A percentile compares a stretch with the other conserved stretches of the same genome.
phyloP scores from a whole-genome alignment of 2,329 filamentous ascomycete species.

The Clarireedia hainanense region DNA sequence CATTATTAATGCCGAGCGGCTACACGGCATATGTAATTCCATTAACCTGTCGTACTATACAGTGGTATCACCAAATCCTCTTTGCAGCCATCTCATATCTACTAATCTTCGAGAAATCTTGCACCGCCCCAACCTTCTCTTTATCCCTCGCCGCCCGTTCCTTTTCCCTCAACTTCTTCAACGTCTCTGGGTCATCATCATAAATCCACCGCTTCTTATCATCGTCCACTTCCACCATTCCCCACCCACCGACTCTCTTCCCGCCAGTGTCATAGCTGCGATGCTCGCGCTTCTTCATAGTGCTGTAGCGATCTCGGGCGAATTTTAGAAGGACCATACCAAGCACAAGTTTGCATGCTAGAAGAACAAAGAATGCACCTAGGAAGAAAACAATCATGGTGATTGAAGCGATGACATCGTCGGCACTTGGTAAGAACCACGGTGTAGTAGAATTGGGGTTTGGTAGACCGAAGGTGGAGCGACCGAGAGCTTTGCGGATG shows the following conservation, averaged over 20 bases:
- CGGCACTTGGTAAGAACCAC: constrained; percentile 37
- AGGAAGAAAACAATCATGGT: constrained; percentile 88
- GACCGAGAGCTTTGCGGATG: constrained; percentile 68
- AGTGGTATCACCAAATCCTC: constrained; percentile 69
- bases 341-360: constrained; percentile 77
- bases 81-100: constrained; percentile 96
- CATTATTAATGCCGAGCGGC: not conserved
- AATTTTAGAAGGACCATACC: constrained; percentile 83
- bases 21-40: not conserved
- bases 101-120: constrained; percentile 58
- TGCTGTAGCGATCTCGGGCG: constrained; percentile 67
- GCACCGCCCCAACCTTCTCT: constrained; percentile 37
- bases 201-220: constrained; percentile 83
- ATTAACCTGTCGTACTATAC: not conserved
- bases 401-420: constrained; percentile 64
- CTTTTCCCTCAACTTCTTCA: constrained; percentile 53
- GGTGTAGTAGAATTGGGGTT: constrained; percentile 26
- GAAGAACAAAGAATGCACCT: constrained; percentile 72
- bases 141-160: constrained; percentile 54
- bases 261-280: constrained; percentile 61
- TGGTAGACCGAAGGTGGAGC: constrained; percentile 55
- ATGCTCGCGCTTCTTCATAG: constrained; percentile 63
- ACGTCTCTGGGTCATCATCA: constrained; percentile 68
- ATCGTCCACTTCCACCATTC: constrained; percentile 80
- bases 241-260: constrained; percentile 71